Evolutionary conservation across 371 early-diverging fungal species (phyloP).

Genomic region (Mortierella sp.): DNA sequence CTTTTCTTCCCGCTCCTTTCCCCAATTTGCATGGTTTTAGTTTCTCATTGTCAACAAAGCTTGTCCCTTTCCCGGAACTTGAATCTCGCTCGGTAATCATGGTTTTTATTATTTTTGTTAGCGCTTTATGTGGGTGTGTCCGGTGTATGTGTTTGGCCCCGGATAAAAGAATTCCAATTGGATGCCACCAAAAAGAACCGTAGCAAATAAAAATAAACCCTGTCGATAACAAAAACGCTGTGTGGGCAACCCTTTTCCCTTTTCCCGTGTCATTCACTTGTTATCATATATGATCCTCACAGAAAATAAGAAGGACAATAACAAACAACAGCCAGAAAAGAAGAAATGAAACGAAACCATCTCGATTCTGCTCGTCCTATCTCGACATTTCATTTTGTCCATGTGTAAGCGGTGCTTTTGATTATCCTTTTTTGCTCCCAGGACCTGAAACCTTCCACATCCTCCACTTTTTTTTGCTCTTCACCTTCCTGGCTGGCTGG

Average conservation of each 20-base stretch:
- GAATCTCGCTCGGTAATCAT: background rate
- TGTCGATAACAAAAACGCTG: background rate
- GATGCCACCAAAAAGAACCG: background rate
- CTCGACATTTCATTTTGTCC: background rate
- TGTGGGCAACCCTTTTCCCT: background rate
- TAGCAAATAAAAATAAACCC: background rate
- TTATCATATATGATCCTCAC: too few species aligned
- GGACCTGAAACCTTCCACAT: background rate
- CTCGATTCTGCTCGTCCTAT: background rate
- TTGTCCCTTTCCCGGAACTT: background rate
- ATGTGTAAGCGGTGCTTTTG: background rate
- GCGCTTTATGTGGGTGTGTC: background rate
- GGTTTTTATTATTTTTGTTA: background rate
- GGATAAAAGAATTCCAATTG: conserved; percentile 4
- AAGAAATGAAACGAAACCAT: background rate
- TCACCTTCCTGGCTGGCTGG: background rate
- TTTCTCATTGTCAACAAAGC: background rate
- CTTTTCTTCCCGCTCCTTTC: background rate
- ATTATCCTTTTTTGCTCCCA: background rate
- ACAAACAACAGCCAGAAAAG: too few species aligned
- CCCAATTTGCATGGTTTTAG: background rate
- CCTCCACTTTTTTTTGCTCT: background rate
- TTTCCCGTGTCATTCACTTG: too few species aligned
- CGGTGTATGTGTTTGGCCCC: too few species aligned
- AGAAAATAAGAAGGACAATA: too few species aligned